Percentiles rank a stretch among this genome's conserved stretches.
These are phyloP conservation scores for Coemansia sp. DNA, from an alignment of 192 early-diverging fungal genomes.

Conservation along the genomic window DNA sequence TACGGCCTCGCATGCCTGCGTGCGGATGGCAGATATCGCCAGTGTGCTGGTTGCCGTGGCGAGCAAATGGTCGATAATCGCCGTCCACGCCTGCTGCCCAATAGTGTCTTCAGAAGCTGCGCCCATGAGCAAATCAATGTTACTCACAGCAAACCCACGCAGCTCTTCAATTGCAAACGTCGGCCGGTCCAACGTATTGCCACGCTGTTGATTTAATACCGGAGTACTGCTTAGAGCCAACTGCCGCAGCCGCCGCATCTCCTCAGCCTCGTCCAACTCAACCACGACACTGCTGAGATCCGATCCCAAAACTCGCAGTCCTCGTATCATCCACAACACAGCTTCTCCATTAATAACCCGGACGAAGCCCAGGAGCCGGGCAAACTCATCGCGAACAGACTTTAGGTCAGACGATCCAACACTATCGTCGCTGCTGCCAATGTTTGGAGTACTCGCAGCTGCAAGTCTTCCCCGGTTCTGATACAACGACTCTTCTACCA, in stretches of 20 bases:
- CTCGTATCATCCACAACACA: conserved; percentile 25
- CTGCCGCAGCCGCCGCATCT: conserved; percentile 19
- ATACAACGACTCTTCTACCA: conserved; percentile 76
- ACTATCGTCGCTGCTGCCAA: background rate
- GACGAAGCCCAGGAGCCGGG: conserved; percentile 17
- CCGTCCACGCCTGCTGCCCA: conserved; percentile 18
- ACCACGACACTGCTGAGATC: conserved; percentile 24
- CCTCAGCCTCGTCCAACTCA: conserved; percentile 2
- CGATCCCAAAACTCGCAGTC: conserved; percentile 32
- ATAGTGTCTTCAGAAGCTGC: background rate
- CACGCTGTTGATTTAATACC: conserved; percentile 34
- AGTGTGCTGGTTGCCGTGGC: conserved; percentile 65
- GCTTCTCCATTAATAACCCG: conserved; percentile 13
- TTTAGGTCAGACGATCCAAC: conserved; percentile 6
- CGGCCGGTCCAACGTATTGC: conserved; percentile 41
- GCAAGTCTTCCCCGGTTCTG: conserved; percentile 13
- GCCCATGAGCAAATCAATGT: conserved; percentile 32
- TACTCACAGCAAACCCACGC: conserved; percentile 30
- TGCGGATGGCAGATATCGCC: conserved; percentile 63
- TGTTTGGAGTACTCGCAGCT: background rate
- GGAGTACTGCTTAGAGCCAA: background rate
- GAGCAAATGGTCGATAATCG: conserved; percentile 72
- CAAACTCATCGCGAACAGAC: conserved; percentile 19
- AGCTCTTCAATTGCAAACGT: conserved; percentile 42
- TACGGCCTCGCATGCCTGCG: conserved; percentile 75